Base-by-base conservation (phyloP, 1,139 yeast genomes). In the Yamadazyma diospyri region DNA sequence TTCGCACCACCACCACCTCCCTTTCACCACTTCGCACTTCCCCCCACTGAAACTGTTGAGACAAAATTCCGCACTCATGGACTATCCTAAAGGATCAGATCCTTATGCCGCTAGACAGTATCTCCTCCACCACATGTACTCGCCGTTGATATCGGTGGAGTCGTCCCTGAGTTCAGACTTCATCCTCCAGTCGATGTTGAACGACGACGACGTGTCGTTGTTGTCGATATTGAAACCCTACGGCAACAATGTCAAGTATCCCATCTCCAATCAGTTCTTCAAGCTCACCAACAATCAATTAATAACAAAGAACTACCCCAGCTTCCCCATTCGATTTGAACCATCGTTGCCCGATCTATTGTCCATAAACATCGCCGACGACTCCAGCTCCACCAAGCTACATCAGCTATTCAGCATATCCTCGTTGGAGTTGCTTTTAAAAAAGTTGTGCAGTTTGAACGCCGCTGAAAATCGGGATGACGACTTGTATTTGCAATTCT, bases 71-170 rank as follows among this genome's bases (percentile, higher is more conserved):
- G n/a, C n/a, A n/a, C n/a, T n/a, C 7, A 16, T 36, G 39, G 58
- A 55, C 25, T 61, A 55, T 38, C 68, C 69, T n/a, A 39, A 43
- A 33, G 72, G 72, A 26, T 51, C 61, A 32, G 72, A 66, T 44
- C 72, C 73, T 22, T 63, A 61, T 39, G 51, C 53, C 8, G 55
- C 69, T 12, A 57, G 74, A 38, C 75, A 69, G 50, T 64, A 64
- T 40, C 50, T 69, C 24, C 59, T 69, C 35, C 72, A 66, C 40
- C 73, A 69, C 40, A 67, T 80, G 9, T 72, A 72, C 40, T 70
- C 80, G 17, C 89, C 89, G 11, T 59, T 70, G 27, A 62, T 81
- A 12, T 67, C 83, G 1, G 65, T 79, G 6, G 69, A 69, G 16
- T 63, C 80, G 4, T 69, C 85, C 0, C 64, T 52, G 24, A 69